These are phyloP conservation scores for Papiliotrema flavescens DNA, from an alignment of 1,284 basidiomycete genomes.

Conservation along the genomic window DNA sequence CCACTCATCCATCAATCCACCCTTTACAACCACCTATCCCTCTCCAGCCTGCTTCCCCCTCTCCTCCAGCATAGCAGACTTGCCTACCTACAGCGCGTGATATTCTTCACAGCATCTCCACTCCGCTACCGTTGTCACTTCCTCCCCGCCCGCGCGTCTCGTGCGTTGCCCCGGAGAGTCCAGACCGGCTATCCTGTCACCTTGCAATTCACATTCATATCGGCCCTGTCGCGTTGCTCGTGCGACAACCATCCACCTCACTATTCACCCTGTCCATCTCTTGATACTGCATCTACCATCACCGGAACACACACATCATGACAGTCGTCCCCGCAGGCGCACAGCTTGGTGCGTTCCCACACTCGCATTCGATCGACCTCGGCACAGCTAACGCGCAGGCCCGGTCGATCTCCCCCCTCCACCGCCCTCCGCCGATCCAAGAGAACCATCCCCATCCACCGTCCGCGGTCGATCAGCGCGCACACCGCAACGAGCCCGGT, in stretches of 20 bases:
- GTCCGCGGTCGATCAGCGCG: slow-evolving; percentile 22
- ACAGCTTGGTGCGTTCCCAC: slow-evolving; percentile 27
- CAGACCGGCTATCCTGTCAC: too few relatives aligned
- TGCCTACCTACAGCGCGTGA: too few relatives aligned
- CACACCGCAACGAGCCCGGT: slow-evolving; percentile 36
- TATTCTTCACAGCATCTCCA: too few relatives aligned
- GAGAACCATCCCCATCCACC: slow-evolving; percentile 36
- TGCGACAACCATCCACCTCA: too few relatives aligned
- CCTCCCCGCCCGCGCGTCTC: too few relatives aligned
- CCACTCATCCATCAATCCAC: too few relatives aligned
- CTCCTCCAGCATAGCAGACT: background rate
- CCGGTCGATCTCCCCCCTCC: slow-evolving; percentile 46
- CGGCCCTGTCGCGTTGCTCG: background rate
- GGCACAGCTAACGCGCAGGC: slow-evolving; percentile 15
- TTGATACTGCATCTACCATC: too few relatives aligned
- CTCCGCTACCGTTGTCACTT: too few relatives aligned
- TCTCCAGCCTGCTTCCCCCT: background rate
- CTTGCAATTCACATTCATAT: too few relatives aligned
- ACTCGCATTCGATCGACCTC: slow-evolving; percentile 3
- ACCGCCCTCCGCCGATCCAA: slow-evolving; percentile 39
- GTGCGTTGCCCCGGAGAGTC: too few relatives aligned
- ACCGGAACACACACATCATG: slow-evolving; percentile 16
- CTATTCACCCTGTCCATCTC: too few relatives aligned
- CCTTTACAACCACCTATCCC: too few relatives aligned
- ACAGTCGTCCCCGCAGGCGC: slow-evolving; percentile 36